These are phyloP conservation scores for Oryza brachyantha DNA, from an alignment of 176 grass and related monocot genomes.

Conservation along the genomic window DNA sequence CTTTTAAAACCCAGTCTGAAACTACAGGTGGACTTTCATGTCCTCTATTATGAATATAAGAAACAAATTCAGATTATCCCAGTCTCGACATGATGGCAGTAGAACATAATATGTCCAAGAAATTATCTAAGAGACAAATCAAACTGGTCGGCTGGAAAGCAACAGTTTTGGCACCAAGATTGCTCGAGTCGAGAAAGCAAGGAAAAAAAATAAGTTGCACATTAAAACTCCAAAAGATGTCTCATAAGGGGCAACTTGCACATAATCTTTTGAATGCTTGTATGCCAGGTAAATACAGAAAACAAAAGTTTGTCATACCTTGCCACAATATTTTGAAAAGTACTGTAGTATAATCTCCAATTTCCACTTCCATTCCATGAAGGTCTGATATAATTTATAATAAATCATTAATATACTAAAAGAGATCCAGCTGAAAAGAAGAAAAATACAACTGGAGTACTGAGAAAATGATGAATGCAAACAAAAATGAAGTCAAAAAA, in stretches of 20 bases:
- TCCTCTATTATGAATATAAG: neutral
- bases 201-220: neutral
- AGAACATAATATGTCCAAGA: neutral
- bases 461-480: conserved; percentile 15
- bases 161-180: neutral
- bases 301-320: conserved; percentile 53
- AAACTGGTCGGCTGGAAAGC: neutral
- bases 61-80: conserved; percentile 7
- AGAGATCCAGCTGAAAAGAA: neutral
- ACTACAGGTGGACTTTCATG: neutral
- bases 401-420: conserved; percentile 7
- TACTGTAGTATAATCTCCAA: conserved; percentile 82
- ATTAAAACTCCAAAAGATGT: conserved; percentile 4
- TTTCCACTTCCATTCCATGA: conserved; percentile 82
- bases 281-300: conserved; percentile 6
- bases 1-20: neutral
- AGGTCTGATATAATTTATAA: conserved; percentile 47
- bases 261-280: conserved; percentile 3
- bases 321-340: conserved; percentile 78
- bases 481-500: conserved; percentile 1
- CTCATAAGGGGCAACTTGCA: conserved; percentile 3
- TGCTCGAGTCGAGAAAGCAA: conserved; percentile 5
- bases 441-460: neutral
- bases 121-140: neutral
- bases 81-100: neutral